phyloP scores from a whole-genome alignment of 768 basidiomycete genomes.

The Kwoniella dendrophila region DNA sequence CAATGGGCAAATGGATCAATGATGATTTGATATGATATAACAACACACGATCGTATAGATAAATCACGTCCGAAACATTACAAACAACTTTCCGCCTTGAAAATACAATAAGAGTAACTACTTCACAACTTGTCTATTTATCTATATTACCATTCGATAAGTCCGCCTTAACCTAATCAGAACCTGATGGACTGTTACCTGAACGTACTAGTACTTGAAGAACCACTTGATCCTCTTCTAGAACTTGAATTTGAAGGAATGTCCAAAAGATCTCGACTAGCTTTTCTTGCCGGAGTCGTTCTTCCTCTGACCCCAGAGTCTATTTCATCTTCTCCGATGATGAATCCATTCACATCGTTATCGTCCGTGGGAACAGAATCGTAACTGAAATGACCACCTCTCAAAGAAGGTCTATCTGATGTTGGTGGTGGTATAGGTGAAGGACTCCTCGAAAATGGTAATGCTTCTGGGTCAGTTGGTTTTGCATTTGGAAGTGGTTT shows the following conservation, averaged over 20 bases:
- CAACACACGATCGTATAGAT: too few species aligned
- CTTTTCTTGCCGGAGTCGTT: neutral
- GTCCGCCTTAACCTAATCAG: too few species aligned
- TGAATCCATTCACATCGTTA: neutral
- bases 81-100: too few species aligned
- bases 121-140: too few species aligned
- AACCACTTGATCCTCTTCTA: neutral
- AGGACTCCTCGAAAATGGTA: constrained; percentile 34
- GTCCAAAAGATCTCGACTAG: neutral
- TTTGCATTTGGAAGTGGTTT: constrained; percentile 2
- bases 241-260: neutral
- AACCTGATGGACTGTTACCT: too few species aligned
- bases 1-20: too few species aligned
- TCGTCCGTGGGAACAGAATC: constrained; percentile 12
- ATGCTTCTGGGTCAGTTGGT: constrained; percentile 22
- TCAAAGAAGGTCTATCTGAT: constrained; percentile 15
- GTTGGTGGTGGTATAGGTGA: constrained; percentile 32
- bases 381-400: constrained; percentile 29
- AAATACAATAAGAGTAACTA: too few species aligned
- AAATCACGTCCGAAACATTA: too few species aligned
- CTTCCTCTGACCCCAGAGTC: neutral
- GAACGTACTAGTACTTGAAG: too few species aligned
- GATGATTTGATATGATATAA: too few species aligned
- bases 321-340: neutral
- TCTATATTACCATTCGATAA: too few species aligned